Evolutionary conservation across 2,329 filamentous ascomycete species (phyloP).

Genomic region (Colletotrichum truncatum): DNA sequence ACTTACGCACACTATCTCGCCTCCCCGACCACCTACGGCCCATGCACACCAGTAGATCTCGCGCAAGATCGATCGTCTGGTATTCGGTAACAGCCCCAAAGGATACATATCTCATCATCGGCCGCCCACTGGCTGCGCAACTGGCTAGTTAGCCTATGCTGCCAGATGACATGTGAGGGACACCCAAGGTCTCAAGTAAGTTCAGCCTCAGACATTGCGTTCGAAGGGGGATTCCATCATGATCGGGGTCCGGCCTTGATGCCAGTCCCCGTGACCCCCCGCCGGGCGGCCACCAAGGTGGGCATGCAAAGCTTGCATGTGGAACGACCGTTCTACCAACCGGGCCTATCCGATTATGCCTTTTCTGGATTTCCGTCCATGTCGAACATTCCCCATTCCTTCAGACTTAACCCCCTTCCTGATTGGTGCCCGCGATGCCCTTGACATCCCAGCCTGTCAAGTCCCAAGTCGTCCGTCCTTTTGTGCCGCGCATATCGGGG

Average conservation of each 20-base stretch:
- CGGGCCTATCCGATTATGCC: neutral
- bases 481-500: neutral
- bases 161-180: constrained; percentile 16
- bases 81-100: neutral
- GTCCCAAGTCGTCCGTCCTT: neutral
- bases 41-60: constrained; percentile 1
- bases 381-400: neutral
- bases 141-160: neutral
- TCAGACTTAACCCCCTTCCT: neutral
- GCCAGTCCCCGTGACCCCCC: constrained; percentile 22
- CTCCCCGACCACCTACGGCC: neutral
- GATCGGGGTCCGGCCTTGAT: constrained; percentile 5
- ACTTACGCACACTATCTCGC: neutral
- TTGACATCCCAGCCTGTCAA: neutral
- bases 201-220: constrained; percentile 1
- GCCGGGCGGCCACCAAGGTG: neutral
- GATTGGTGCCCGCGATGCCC: constrained; percentile 15
- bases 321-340: neutral
- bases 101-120: neutral
- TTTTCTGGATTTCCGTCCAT: neutral
- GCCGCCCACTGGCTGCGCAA: neutral
- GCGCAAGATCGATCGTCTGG: neutral
- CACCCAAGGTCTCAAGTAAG: neutral
- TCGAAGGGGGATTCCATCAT: neutral
- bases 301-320: constrained; percentile 10